A percentile compares a stretch with the other conserved stretches of the same genome.
Conservation (phyloP, 2,329 filamentous ascomycete genomes). For the Fusarium sp. region DNA sequence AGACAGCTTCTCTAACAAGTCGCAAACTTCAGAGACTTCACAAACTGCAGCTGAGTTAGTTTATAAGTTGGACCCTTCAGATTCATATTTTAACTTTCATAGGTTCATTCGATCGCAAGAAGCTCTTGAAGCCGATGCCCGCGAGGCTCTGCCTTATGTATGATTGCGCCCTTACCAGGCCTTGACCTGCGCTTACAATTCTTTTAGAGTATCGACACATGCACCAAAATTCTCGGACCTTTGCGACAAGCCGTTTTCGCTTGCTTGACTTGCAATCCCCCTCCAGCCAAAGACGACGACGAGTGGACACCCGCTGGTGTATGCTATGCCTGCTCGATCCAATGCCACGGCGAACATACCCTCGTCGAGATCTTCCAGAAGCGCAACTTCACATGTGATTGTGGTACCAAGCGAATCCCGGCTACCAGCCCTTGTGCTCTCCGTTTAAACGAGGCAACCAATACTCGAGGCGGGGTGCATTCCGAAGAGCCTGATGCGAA, state of each 20-base stretch:
- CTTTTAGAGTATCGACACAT: slow-evolving; percentile 86
- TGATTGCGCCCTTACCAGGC: slow-evolving; percentile 44
- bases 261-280: slow-evolving; percentile 92
- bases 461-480: slow-evolving; percentile 79
- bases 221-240: slow-evolving; percentile 88
- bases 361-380: slow-evolving; percentile 97
- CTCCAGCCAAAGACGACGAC: slow-evolving; percentile 70
- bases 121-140: slow-evolving; percentile 91
- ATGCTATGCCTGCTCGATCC: slow-evolving; percentile 96
- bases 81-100: not conserved
- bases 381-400: slow-evolving; percentile 96
- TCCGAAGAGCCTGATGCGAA: slow-evolving; percentile 76
- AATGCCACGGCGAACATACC: slow-evolving; percentile 94
- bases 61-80: rapidly evolving
- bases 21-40: slow-evolving; percentile 68
- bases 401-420: slow-evolving; percentile 85
- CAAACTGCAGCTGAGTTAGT: slow-evolving; percentile 78
- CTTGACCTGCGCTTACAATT: slow-evolving; percentile 35
- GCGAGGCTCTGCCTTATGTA: slow-evolving; percentile 93
- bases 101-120: slow-evolving; percentile 92
- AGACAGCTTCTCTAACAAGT: slow-evolving; percentile 69
- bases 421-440: slow-evolving; percentile 78
- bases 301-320: slow-evolving; percentile 74
- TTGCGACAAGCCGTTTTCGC: slow-evolving; percentile 91
- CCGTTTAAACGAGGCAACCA: slow-evolving; percentile 77